phyloP scores from a whole-genome alignment of 148 eudicot species.

The Cornus suecica region DNA sequence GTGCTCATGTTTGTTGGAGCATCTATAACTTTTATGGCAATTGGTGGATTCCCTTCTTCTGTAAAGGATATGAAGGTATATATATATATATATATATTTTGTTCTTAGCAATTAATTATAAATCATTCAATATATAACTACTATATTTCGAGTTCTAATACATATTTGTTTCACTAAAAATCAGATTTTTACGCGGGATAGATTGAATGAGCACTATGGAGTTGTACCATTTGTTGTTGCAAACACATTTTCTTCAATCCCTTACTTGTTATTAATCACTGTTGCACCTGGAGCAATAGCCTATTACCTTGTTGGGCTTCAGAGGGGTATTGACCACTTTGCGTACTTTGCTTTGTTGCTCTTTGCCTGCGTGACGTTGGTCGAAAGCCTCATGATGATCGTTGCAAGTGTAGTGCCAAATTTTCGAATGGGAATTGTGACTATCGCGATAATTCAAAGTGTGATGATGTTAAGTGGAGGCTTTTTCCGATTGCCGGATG shows the following conservation, averaged over 20 bases:
- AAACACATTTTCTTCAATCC: constrained; percentile 50
- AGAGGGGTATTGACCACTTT: constrained; percentile 36
- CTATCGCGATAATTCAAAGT: constrained; percentile 57
- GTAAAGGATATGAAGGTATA: constrained; percentile 57
- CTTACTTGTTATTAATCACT: constrained; percentile 42
- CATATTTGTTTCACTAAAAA: too few species aligned
- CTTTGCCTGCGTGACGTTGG: constrained; percentile 38
- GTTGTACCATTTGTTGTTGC: constrained; percentile 49
- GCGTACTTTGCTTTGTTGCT: constrained; percentile 31
- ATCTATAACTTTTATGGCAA: constrained; percentile 62
- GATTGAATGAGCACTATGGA: constrained; percentile 55
- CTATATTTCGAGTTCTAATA: too few species aligned
- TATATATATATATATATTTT: background rate
- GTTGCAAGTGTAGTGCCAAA: constrained; percentile 52
- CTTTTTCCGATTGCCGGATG: constrained; percentile 51
- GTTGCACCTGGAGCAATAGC: constrained; percentile 46
- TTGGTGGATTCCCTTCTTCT: constrained; percentile 67
- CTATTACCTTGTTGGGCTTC: constrained; percentile 53
- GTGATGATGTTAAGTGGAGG: constrained; percentile 60
- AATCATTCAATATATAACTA: too few species aligned
- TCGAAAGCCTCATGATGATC: constrained; percentile 67
- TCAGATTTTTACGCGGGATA: constrained; percentile 51
- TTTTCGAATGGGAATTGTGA: constrained; percentile 59
- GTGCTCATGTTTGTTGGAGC: constrained; percentile 47
- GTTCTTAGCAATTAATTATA: too few species aligned